These are phyloP conservation scores for Pseudogymnoascus sp. DNA, from an alignment of 2,329 filamentous ascomycete species.

Conservation along the genomic window DNA sequence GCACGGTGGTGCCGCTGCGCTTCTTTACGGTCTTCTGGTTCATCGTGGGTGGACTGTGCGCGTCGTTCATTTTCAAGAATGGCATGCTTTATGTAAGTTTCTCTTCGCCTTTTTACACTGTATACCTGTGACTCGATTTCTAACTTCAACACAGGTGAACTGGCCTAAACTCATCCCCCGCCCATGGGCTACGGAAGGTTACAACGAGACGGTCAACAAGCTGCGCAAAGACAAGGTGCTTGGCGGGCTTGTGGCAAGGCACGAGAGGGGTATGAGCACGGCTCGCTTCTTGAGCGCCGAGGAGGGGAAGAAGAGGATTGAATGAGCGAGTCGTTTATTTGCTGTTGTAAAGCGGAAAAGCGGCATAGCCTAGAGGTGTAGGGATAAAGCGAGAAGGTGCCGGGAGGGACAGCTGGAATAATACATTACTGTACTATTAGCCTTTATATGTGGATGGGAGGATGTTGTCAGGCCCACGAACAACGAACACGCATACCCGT, in stretches of 20 bases:
- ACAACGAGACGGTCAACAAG: slow-evolving; percentile 75
- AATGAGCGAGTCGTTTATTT: slow-evolving; percentile 40
- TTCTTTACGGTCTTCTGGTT: slow-evolving; percentile 77
- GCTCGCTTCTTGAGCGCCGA: slow-evolving; percentile 78
- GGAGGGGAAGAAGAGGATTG: slow-evolving; percentile 97
- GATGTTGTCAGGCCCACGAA: background rate
- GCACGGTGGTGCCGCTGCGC: slow-evolving; percentile 72
- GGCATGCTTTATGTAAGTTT: slow-evolving; percentile 91
- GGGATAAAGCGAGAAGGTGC: background rate
- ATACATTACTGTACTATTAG: background rate
- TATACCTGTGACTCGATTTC: background rate
- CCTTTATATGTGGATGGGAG: background rate
- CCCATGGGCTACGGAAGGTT: slow-evolving; percentile 78
- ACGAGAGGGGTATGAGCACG: slow-evolving; percentile 79
- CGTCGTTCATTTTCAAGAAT: slow-evolving; percentile 71
- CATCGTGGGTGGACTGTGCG: slow-evolving; percentile 60
- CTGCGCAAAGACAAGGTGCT: slow-evolving; percentile 77
- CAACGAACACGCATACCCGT: background rate
- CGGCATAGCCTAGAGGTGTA: background rate
- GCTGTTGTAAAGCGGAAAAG: background rate
- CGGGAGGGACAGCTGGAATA: background rate
- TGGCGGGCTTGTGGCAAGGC: slow-evolving; percentile 63
- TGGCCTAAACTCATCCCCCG: slow-evolving; percentile 96
- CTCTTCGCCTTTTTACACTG: background rate
- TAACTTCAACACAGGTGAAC: slow-evolving; percentile 61